Percentiles rank a stretch among this genome's conserved stretches.
phyloP scores from a whole-genome alignment of 164 flowering plant genomes.

The Piper longum region DNA sequence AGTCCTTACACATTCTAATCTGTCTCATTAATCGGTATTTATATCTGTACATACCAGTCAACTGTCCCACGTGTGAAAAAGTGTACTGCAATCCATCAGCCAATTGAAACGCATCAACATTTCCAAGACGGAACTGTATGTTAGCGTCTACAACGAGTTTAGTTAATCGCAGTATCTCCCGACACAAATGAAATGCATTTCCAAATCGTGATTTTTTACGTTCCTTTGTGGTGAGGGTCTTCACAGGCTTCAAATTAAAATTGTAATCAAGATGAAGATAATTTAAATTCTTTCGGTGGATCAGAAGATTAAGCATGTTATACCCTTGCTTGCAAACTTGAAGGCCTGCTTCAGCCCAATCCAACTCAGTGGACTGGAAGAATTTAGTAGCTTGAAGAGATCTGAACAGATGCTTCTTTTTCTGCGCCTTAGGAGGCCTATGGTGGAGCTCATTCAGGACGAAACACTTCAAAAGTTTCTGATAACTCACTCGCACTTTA shows the following conservation, averaged over 20 bases:
- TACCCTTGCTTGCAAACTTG: conserved; percentile 99
- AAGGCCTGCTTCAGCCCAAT: conserved; percentile 99
- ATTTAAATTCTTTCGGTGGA: conserved; percentile 90
- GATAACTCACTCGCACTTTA: conserved; percentile 98
- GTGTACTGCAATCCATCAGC: conserved; percentile 98
- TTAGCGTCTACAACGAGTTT: conserved; percentile 99
- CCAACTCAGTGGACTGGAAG: conserved; percentile 91
- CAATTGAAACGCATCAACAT: conserved; percentile 97
- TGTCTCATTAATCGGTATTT: conserved; percentile 95
- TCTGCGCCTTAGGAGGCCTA: conserved; percentile 97
- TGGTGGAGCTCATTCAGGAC: conserved; percentile 97
- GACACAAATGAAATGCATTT: conserved; percentile 97
- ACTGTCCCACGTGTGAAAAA: conserved; percentile 98
- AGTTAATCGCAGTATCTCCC: conserved; percentile 90
- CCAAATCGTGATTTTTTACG: conserved; percentile 98
- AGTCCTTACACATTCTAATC: conserved; percentile 97
- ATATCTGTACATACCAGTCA: conserved; percentile 99
- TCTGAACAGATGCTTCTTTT: conserved; percentile 90
- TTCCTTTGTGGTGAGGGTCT: conserved; percentile 96
- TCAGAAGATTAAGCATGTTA: conserved; percentile 95
- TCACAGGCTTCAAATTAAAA: conserved; percentile 94
- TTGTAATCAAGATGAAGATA: conserved; percentile 97
- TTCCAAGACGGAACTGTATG: conserved; percentile 93
- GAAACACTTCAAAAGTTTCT: conserved; percentile 88
- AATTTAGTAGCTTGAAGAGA: conserved; percentile 93